Percentiles rank a stretch among this genome's conserved stretches.
Evolutionary conservation across 768 basidiomycete genomes (phyloP).

Genomic region (Pulveroboletus sp.): DNA sequence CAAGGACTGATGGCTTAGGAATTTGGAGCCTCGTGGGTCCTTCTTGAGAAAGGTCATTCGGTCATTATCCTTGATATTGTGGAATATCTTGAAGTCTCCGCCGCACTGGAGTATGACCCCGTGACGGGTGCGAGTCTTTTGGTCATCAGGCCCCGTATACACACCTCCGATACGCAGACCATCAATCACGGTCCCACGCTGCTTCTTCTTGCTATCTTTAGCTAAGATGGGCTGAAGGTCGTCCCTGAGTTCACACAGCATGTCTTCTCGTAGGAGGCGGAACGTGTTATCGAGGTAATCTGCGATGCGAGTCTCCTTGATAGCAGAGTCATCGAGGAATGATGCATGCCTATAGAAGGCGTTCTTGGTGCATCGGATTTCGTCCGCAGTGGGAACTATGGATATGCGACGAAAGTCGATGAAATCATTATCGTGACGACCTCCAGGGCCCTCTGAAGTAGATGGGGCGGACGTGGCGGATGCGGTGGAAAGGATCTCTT

Average conservation of each 20-base stretch:
- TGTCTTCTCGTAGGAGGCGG: conserved; percentile 59
- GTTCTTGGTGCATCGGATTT: conserved; percentile 40
- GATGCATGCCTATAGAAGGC: conserved; percentile 48
- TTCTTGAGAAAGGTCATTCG: conserved; percentile 37
- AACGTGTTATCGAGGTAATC: conserved; percentile 64
- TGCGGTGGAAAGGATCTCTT: conserved; percentile 33
- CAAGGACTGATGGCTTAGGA: conserved; percentile 51
- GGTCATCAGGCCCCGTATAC: conserved; percentile 27
- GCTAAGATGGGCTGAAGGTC: conserved; percentile 42
- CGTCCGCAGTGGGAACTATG: conserved; percentile 61
- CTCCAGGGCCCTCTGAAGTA: conserved; percentile 42
- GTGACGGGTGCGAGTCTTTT: conserved; percentile 34
- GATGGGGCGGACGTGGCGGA: conserved; percentile 17
- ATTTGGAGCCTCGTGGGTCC: conserved; percentile 29
- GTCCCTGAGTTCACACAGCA: conserved; percentile 54
- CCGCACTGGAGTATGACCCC: conserved; percentile 37
- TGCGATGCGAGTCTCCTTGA: conserved; percentile 34
- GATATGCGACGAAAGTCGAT: conserved; percentile 53
- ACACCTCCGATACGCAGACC: conserved; percentile 35
- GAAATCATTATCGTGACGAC: conserved; percentile 68
- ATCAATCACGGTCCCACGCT: conserved; percentile 37
- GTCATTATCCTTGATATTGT: conserved; percentile 31
- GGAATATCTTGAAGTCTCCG: conserved; percentile 36
- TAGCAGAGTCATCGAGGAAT: conserved; percentile 40
- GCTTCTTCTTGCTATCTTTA: conserved; percentile 33